Base-by-base conservation (phyloP, 441 rosid species). In the Monsonia emarginata region DNA sequence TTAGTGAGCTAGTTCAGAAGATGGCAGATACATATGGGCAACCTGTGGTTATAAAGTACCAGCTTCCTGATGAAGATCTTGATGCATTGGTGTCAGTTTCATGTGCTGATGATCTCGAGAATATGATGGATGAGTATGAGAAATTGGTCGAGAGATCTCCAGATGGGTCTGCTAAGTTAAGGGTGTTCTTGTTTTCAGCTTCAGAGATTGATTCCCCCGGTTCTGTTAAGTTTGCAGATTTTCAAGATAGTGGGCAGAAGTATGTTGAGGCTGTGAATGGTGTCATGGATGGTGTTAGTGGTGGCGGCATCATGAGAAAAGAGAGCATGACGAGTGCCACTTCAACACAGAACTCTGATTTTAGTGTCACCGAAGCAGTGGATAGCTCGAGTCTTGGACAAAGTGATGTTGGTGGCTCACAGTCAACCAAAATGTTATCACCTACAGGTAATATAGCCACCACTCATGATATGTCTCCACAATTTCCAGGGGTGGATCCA, bases 11-110 rank as follows among this genome's bases (percentile, higher is more conserved):
- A 40, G 67, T 71, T 65, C 87, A 79, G 68, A 86, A 82, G 79
- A 81, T 88, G 91, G 52, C 64, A 22, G 83, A 80, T 50, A 68
- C 70, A 26, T 86, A 74, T 63, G 90, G 87, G 59, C 87, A 83
- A 64, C 83, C 82, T 28, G 85, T 78, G 48, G 77, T 79, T 74
- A 79, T 86, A 27, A 88, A 86, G 78, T 86, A 83, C 73, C 95
- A 88, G 83, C 90, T 86, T 56, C 95, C 91, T 38, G 87, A 84
- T 66, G 95, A 88, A 81, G 95, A 88, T 73, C 88, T 88, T 68
- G 95, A 88, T 78, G 86, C 95, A 7, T 71, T 88, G 76, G 87
- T 88, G 24, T 86, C 95, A 0, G 84, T 88, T 73, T 84, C 88
- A n/a, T 85, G 87, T 67, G 75, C 85, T 8, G 95, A 88, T 67